These are phyloP conservation scores for Trametes cubensis DNA, from an alignment of 768 basidiomycete species.

Conservation along the genomic window DNA sequence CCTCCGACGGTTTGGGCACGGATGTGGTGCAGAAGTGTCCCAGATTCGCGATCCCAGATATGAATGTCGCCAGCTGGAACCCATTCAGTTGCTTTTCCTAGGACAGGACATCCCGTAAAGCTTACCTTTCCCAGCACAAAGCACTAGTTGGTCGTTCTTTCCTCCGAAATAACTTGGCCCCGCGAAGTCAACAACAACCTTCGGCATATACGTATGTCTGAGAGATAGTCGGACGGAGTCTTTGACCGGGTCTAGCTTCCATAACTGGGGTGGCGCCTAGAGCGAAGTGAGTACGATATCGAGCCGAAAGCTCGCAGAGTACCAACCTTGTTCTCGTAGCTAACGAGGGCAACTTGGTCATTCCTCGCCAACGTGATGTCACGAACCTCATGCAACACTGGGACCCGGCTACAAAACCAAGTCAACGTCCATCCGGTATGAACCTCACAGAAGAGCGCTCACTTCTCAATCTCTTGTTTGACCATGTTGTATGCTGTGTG, in stretches of 20 bases:
- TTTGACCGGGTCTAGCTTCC: conserved; percentile 69
- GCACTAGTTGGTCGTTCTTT: conserved; percentile 73
- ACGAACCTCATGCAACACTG: conserved; percentile 72
- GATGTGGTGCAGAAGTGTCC: conserved; percentile 68
- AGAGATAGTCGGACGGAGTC: conserved; percentile 43
- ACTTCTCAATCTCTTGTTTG: conserved; percentile 71
- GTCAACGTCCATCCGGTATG: conserved; percentile 5
- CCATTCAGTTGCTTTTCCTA: neutral
- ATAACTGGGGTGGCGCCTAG: conserved; percentile 77
- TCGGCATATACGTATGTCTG: conserved; percentile 78
- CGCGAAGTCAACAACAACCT: conserved; percentile 68
- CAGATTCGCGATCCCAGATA: conserved; percentile 86
- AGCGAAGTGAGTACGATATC: neutral
- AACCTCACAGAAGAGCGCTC: conserved; percentile 24
- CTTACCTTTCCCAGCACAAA: conserved; percentile 76
- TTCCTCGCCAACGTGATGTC: conserved; percentile 67
- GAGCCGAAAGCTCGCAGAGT: neutral
- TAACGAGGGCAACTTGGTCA: conserved; percentile 65
- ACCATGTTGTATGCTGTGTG: conserved; percentile 66
- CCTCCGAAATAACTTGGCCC: conserved; percentile 86
- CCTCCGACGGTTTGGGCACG: conserved; percentile 56
- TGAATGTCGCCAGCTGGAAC: conserved; percentile 74
- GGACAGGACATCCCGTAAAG: conserved; percentile 1
- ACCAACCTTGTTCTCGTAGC: conserved; percentile 73
- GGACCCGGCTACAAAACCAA: conserved; percentile 55